Conservation (phyloP, 1,284 basidiomycete species). For the Irpex rosettiformis region DNA sequence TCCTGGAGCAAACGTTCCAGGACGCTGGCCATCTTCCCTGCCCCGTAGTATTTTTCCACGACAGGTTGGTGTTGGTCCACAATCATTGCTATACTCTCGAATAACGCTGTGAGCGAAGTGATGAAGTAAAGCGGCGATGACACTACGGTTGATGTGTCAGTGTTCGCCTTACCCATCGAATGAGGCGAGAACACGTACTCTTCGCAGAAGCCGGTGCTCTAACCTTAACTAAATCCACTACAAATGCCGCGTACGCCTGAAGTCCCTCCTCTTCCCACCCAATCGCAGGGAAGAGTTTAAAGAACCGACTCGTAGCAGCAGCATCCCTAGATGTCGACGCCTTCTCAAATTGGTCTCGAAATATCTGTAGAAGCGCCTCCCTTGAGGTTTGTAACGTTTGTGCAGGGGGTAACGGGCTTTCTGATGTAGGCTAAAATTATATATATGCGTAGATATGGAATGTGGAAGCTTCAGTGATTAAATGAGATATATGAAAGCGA, state of each 20-base stretch:
- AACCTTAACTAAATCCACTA: slow-evolving; percentile 84
- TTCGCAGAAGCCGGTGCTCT: slow-evolving; percentile 76
- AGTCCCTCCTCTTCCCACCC: slow-evolving; percentile 91
- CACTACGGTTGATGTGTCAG: slow-evolving; percentile 41
- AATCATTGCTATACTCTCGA: slow-evolving; percentile 94
- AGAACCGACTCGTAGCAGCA: slow-evolving; percentile 88
- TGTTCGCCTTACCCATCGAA: too few species aligned
- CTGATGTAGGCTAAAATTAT: slow-evolving; percentile 75
- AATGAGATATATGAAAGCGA: slow-evolving; percentile 10
- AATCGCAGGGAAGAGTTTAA: slow-evolving; percentile 94
- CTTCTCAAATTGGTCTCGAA: slow-evolving; percentile 75
- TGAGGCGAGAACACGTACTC: too few species aligned
- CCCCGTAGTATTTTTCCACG: slow-evolving; percentile 96
- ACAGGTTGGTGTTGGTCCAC: slow-evolving; percentile 97
- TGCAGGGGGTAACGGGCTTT: slow-evolving; percentile 81
- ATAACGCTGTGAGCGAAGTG: slow-evolving; percentile 82
- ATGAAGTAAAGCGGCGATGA: slow-evolving; percentile 90
- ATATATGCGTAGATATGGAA: background rate
- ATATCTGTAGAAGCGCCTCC: slow-evolving; percentile 73
- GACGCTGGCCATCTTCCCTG: slow-evolving; percentile 81
- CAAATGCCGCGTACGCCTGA: slow-evolving; percentile 92
- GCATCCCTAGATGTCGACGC: slow-evolving; percentile 81
- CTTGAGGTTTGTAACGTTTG: slow-evolving; percentile 80
- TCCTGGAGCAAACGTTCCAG: slow-evolving; percentile 79
- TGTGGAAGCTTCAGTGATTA: background rate